Evolutionary conservation across 805 yeast genomes (phyloP).

Genomic region (Wickerhamomyces canadensis): DNA sequence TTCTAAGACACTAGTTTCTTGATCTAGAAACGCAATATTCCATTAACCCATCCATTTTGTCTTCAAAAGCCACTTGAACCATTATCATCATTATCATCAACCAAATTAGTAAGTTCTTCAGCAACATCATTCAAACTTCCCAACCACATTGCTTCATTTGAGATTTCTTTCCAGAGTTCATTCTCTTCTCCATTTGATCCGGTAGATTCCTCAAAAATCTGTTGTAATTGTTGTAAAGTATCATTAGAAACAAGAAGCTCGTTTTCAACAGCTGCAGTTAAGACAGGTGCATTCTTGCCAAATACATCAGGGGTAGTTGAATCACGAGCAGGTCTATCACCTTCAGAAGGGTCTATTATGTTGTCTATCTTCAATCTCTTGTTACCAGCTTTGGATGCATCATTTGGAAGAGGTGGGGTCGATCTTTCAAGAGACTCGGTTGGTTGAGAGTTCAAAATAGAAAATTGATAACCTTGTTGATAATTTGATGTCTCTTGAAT

Average conservation of each 20-base stretch:
- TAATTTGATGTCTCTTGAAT: background rate
- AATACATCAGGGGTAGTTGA: conserved; percentile 2
- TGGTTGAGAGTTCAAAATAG: background rate
- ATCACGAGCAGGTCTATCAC: conserved; percentile 1
- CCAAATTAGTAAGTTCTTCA: conserved; percentile 30
- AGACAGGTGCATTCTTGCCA: conserved; percentile 7
- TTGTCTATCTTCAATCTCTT: conserved; percentile 15
- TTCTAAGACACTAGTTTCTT: too few relatives aligned
- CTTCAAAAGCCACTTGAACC: background rate
- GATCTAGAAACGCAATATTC: too few relatives aligned
- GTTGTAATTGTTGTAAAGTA: conserved; percentile 23
- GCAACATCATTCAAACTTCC: conserved; percentile 37
- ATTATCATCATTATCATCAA: conserved; percentile 13
- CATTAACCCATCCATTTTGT: too few relatives aligned
- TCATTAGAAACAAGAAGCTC: conserved; percentile 22
- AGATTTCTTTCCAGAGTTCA: conserved; percentile 71
- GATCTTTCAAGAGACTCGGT: background rate
- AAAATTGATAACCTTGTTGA: background rate
- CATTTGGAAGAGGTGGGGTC: background rate
- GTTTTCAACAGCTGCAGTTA: conserved; percentile 16
- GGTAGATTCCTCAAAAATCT: conserved; percentile 14
- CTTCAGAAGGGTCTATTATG: too few relatives aligned
- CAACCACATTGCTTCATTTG: conserved; percentile 70
- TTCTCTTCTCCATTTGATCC: conserved; percentile 34
- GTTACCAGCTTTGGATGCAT: background rate